Evolutionary conservation across 257 asterid genomes (phyloP).

Genomic region (Echium plantagineum): DNA sequence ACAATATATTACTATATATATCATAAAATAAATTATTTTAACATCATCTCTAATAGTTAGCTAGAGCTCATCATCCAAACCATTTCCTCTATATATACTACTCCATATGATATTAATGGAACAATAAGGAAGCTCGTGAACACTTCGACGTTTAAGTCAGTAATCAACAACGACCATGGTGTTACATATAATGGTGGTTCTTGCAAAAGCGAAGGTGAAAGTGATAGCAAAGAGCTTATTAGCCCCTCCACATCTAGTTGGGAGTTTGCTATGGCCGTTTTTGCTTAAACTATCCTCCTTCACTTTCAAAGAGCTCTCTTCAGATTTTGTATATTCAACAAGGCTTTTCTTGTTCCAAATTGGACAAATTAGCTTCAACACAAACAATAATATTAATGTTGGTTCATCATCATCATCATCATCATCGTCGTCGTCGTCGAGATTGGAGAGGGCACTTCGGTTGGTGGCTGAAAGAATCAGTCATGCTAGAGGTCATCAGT

Average conservation of each 20-base stretch:
- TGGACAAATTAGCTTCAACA: conserved; percentile 30
- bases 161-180: conserved; percentile 18
- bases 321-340: conserved; percentile 11
- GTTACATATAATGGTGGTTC: conserved; percentile 20
- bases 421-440: no score
- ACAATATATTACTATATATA: no score
- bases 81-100: not conserved
- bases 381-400: not conserved
- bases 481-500: conserved; percentile 25
- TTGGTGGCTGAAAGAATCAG: conserved; percentile 29
- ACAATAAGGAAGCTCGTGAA: no score
- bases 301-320: conserved; percentile 29
- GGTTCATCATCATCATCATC: conserved; percentile 13
- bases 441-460: conserved; percentile 59
- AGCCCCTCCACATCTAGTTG: conserved; percentile 23
- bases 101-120: no score
- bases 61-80: not conserved
- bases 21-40: no score
- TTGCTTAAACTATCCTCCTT: conserved; percentile 33
- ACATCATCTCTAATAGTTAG: no score
- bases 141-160: no score
- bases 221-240: conserved; percentile 6
- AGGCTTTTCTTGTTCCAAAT: conserved; percentile 48
- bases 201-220: conserved; percentile 33
- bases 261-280: conserved; percentile 37